Conservation (phyloP, 2,329 filamentous ascomycete species). For the Neoarthrinium moseri region DNA sequence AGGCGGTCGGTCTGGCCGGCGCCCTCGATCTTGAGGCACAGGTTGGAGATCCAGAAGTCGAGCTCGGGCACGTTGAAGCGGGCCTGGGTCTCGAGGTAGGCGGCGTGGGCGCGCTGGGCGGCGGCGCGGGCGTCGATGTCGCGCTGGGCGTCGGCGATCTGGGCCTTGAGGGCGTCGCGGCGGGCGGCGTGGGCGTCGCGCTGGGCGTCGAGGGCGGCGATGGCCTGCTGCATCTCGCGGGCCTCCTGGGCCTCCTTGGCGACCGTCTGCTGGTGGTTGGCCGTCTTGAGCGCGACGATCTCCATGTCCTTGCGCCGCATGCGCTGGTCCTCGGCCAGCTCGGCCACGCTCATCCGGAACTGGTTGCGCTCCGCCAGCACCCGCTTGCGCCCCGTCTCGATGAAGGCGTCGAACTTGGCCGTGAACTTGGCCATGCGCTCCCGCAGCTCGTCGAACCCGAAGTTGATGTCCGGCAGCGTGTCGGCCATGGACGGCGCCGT, state of each 20-base stretch:
- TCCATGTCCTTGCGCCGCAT: conserved; percentile 88
- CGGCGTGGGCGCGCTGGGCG: conserved; percentile 70
- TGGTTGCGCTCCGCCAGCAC: conserved; percentile 92
- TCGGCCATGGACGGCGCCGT: conserved; percentile 69
- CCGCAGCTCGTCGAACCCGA: conserved; percentile 93
- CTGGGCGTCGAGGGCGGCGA: conserved; percentile 56
- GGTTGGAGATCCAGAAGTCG: conserved; percentile 91
- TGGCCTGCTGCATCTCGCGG: conserved; percentile 68
- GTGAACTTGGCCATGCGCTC: conserved; percentile 95
- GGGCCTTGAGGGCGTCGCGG: conserved; percentile 56
- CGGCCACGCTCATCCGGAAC: conserved; percentile 85
- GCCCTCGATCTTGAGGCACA: conserved; percentile 87
- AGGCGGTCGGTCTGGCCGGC: conserved; percentile 80
- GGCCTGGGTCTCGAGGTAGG: conserved; percentile 77
- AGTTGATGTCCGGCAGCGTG: conserved; percentile 84
- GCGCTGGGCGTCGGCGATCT: conserved; percentile 66
- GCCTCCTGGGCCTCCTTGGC: conserved; percentile 75
- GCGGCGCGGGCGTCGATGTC: conserved; percentile 68
- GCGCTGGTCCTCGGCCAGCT: conserved; percentile 85
- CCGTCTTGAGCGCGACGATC: conserved; percentile 71
- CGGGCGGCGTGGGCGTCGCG: conserved; percentile 58
- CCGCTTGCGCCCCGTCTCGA: conserved; percentile 84
- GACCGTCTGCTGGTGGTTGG: conserved; percentile 70
- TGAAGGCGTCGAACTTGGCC: conserved; percentile 86
- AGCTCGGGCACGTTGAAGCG: conserved; percentile 91